Conservation (phyloP, 108 stramenopile species). For the Skeletonema potamos region DNA sequence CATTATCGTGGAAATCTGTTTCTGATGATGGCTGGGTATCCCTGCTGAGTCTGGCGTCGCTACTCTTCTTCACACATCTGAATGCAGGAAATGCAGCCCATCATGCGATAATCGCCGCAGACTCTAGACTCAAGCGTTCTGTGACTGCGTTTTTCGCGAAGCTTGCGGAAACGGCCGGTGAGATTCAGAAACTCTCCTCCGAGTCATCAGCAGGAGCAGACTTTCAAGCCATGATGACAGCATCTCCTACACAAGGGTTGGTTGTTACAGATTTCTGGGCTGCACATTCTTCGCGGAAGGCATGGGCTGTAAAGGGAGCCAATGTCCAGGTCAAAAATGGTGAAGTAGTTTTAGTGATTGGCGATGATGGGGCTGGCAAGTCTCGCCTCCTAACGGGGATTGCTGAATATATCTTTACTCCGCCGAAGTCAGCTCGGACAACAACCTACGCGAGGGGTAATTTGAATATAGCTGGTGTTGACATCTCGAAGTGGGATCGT, state of each 20-base stretch:
- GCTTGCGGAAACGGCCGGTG: conserved; percentile 48
- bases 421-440: conserved; percentile 64
- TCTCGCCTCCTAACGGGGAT: conserved; percentile 76
- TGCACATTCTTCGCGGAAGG: conserved; percentile 50
- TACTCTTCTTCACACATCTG: conserved; percentile 50
- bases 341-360: conserved; percentile 74
- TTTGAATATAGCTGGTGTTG: conserved; percentile 67
- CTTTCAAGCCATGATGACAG: conserved; percentile 58
- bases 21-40: conserved; percentile 49
- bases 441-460: conserved; percentile 72
- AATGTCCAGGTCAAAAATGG: conserved; percentile 70
- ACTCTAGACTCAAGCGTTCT: conserved; percentile 16
- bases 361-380: conserved; percentile 79
- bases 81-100: conserved; percentile 47
- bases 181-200: conserved; percentile 38
- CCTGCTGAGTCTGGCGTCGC: conserved; percentile 55
- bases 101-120: conserved; percentile 29
- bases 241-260: conserved; percentile 70
- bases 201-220: conserved; percentile 34
- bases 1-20: conserved; percentile 10
- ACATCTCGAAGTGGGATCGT: conserved; percentile 76
- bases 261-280: conserved; percentile 81
- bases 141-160: conserved; percentile 48
- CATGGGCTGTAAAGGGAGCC: conserved; percentile 77
- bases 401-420: conserved; percentile 64